Evolutionary conservation across 1,284 basidiomycete genomes (phyloP), one percentile per base, ranked within the genome.

Genomic region (Vanrija pseudolonga): DNA sequence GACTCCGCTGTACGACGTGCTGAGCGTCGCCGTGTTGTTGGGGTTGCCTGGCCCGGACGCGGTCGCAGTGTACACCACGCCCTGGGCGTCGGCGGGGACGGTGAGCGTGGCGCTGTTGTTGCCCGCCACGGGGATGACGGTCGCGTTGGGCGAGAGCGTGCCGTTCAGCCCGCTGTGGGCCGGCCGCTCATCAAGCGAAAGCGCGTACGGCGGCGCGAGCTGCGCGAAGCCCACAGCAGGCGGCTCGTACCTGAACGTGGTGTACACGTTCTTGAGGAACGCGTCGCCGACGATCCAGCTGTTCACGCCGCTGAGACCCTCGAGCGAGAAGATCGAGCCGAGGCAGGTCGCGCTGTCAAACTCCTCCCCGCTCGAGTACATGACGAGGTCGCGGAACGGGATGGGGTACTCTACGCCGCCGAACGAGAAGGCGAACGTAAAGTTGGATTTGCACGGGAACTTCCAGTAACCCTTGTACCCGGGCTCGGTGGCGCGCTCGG

Each of bases 191-290:
- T 32, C 14, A 4, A 15, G 32, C 4, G 4, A 4, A 1, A 32
- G 32, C 12, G 14, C 6, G 32, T 32, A 32, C 32, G 8, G 4
- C 12, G 32, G 32, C 32, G 32, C 32, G 4, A 77, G 59, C 19
- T 77, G 53, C 6, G 91, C 91, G 66, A 95, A 93, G 0, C 92
- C 91, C 48, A 95, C 84, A 2, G 89, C 84, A 0, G 87, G 76
- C 0, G 90, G 88, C 22, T 78, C 74, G 61, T 84, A 86, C 39
- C 88, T 82, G 78, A 86, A 94, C 6, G 90, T 87, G 0, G 89
- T 85, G 77, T 92, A 95, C 0, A 92, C 89, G 67, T 92, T 93
- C 83, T 94, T 96, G 81, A 81, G 47, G 37, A 70, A 71, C n/a
- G 72, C 71, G 53, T 69, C 71, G 8, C 75, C 75, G 9, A 77